Conservation (phyloP, 169 alveolate species). For the Babesia microti region DNA sequence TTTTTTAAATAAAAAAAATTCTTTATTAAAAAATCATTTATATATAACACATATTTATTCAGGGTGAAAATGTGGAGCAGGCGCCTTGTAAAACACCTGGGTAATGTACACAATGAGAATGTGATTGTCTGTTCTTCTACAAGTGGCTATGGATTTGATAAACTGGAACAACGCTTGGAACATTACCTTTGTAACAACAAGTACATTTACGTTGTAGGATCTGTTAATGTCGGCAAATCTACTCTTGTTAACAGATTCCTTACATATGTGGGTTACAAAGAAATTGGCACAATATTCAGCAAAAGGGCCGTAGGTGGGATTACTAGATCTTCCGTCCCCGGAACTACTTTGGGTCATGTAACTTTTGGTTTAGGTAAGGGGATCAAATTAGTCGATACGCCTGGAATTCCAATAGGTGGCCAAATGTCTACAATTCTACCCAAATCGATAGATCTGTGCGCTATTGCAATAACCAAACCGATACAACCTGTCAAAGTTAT, state of each 20-base stretch:
- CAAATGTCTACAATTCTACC: slow-evolving; percentile 48
- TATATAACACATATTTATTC: slow-evolving; percentile 4
- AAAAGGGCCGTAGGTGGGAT: slow-evolving; percentile 69
- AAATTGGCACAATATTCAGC: slow-evolving; percentile 47
- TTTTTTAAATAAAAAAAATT: too few species aligned
- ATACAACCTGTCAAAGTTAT: slow-evolving; percentile 51
- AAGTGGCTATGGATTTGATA: slow-evolving; percentile 47
- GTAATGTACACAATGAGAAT: slow-evolving; percentile 63
- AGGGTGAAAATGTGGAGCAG: slow-evolving; percentile 68
- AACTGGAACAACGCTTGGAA: slow-evolving; percentile 54
- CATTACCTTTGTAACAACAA: slow-evolving; percentile 41
- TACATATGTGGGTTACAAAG: slow-evolving; percentile 57
- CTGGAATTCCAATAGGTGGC: slow-evolving; percentile 65
- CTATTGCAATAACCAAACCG: slow-evolving; percentile 41
- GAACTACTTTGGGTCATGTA: slow-evolving; percentile 68
- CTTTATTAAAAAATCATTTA: too few species aligned
- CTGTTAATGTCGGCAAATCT: slow-evolving; percentile 75
- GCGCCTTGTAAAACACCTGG: slow-evolving; percentile 67
- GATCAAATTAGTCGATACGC: slow-evolving; percentile 67
- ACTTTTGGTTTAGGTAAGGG: slow-evolving; percentile 69
- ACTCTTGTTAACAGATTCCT: slow-evolving; percentile 71
- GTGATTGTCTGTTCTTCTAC: slow-evolving; percentile 57
- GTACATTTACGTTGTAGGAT: slow-evolving; percentile 62
- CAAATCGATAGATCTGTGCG: slow-evolving; percentile 46
- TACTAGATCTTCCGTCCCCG: slow-evolving; percentile 73